Evolutionary conservation across 1,139 yeast genomes (phyloP), one percentile per base, ranked within the genome.

Genomic region (Meyerozyma athensensis): DNA sequence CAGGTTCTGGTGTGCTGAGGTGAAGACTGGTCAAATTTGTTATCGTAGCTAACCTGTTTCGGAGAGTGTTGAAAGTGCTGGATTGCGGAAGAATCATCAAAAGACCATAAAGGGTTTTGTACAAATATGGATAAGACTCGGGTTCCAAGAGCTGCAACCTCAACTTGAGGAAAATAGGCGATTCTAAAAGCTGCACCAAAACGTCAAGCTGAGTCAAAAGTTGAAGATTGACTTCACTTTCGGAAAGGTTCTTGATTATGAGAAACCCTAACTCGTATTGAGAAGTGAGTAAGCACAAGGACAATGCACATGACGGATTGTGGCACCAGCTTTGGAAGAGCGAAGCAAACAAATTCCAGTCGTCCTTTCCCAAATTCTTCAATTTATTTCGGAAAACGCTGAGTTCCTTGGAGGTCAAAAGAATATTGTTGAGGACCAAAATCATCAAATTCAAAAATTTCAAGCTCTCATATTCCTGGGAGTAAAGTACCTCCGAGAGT

Each of bases 61-160:
- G 82, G 45, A 94, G 69, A 0, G 86, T 79, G 17, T 77, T 79
- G 58, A 87, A 94, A 0, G 98, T 96, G n/a, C 87, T 77, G 0
- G 97, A 86, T 56, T 94, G 99, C 0, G 99, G 99, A 38, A 94
- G 63, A 5, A 94, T 72, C 99, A 94, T 94, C 42, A 94, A 68
- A 35, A 94, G 74, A 1, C 98, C 98, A 55, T 89, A 94, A 21
- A 94, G 71, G 35, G 96, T 85, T 55, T 89, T 87, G 71, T 84
- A 86, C 31, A 94, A 63, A 52, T 75, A 85, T 0, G 95, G 96
- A 53, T 86, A 76, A 49, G 77, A 79, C 37, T 82, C 87, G 1
- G 96, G 97, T 53, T 89, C 96, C 38, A 94, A 65, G 19, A 94
- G 65, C 58, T 92, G 97, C 43, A 94, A 65, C 44, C 99, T 73